Conservation (phyloP, 495 filamentous ascomycete genomes). For the Glonium stellatum region DNA sequence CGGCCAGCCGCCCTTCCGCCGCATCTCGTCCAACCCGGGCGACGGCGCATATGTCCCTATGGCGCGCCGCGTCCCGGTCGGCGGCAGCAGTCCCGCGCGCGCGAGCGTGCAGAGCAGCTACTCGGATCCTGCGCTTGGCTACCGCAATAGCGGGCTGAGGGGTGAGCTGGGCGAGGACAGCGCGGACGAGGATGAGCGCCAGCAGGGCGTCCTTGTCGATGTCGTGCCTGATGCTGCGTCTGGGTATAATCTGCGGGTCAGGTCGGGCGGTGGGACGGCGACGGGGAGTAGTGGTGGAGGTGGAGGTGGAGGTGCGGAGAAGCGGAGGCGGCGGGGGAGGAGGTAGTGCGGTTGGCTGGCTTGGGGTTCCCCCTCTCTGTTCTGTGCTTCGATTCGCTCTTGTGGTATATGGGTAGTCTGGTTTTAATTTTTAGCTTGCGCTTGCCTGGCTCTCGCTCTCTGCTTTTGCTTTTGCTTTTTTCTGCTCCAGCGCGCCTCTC, state of each 20-base stretch:
- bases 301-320: not conserved
- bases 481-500: too few relatives aligned
- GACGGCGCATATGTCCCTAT: slow-evolving; percentile 16
- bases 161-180: slow-evolving; percentile 23
- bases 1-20: slow-evolving; percentile 8
- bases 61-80: slow-evolving; percentile 25
- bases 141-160: slow-evolving; percentile 11
- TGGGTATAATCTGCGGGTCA: not conserved
- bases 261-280: not conserved
- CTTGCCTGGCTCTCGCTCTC: too few relatives aligned
- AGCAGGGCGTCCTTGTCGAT: slow-evolving; percentile 29
- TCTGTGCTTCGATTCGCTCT: too few relatives aligned
- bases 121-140: slow-evolving; percentile 28
- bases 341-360: not conserved
- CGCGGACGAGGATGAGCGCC: slow-evolving; percentile 20
- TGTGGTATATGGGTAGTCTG: too few relatives aligned
- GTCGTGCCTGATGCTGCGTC: slow-evolving; percentile 23
- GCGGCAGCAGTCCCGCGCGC: slow-evolving; percentile 20
- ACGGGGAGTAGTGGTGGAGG: not conserved
- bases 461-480: too few relatives aligned
- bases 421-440: too few relatives aligned
- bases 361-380: too few relatives aligned
- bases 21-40: not conserved
- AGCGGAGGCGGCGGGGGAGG: slow-evolving; percentile 1
- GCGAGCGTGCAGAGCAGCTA: slow-evolving; percentile 21